Base-by-base conservation (phyloP, 257 asterid species). In the Schizonepeta tenuifolia region DNA sequence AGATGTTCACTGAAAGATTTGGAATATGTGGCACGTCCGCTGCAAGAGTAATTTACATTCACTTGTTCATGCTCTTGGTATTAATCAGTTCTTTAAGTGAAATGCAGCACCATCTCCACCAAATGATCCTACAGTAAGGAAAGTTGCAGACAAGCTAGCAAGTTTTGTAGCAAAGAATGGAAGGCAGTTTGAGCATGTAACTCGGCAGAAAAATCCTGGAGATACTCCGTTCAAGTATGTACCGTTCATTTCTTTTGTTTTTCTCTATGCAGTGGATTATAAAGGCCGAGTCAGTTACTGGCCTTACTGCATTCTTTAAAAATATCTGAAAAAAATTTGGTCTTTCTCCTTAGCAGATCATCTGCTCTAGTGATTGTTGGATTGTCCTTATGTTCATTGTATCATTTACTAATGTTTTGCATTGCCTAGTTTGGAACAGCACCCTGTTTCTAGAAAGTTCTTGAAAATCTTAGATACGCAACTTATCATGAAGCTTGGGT, bases 81-180 rank as follows among this genome's bases (percentile, higher is more conserved):
- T 88, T 93, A 91, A 93, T 85, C 87, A 71, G 96, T 91, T 89
- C 80, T 88, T 93, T 89, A 89, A 93, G 97, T 91, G 93, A 89
- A 79, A 89, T 93, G 97, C 98, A 93, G 97, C 85, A 79, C 96
- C 95, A 21, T 77, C 89, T 84, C 79, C 82, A 75, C 97, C 97
- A 82, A 91, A 96, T 86, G 96, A 91, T 88, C 96, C 96, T 70
- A 77, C 96, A 75, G 98, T 93, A 86, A 89, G 78, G 94, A 89
- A 83, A 65, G 96, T 88, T 71, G 96, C 94, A 26, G 98, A 89
- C 83, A 93, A 87, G 83, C 82, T 89, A 70, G 98, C 98, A 75
- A 89, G 90, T 84, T 93, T 93, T 82, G 98, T 93, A 81, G 98
- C 98, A 59, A 93, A 91, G 89, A 86, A 91, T 78, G 97, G 98